phyloP scores from a whole-genome alignment of 176 grass and related monocot genomes.

The Rhynchospora tenuis region DNA sequence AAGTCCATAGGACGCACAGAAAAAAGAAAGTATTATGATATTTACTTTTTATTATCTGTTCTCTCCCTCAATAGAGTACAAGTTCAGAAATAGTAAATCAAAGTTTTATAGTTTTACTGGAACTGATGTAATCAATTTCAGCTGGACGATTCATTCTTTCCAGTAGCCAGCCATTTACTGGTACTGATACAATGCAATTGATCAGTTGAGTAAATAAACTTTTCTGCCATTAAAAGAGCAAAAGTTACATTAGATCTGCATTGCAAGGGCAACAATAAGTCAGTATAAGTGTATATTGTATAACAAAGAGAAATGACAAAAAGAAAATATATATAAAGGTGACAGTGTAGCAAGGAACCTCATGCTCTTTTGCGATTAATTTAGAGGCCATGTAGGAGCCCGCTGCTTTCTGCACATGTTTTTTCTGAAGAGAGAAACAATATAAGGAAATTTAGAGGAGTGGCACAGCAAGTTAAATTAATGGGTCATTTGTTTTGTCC shows the following conservation, averaged over 20 bases:
- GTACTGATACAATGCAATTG: neutral
- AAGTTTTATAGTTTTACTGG: neutral
- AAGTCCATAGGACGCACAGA: neutral
- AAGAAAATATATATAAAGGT: no score
- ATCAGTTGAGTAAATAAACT: no score
- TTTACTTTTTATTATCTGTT: neutral
- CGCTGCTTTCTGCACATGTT: neutral
- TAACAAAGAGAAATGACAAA: no score
- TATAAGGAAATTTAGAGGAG: neutral
- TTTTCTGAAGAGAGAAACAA: neutral
- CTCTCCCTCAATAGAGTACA: neutral
- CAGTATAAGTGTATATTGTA: no score
- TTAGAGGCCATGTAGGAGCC: neutral
- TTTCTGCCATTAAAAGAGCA: no score
- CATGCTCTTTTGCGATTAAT: no score
- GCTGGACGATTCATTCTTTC: neutral
- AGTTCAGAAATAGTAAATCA: neutral
- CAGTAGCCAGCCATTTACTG: neutral
- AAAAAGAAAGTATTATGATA: neutral
- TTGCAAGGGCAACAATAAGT: no score
- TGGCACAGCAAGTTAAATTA: neutral
- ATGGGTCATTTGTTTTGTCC: neutral
- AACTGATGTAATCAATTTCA: neutral
- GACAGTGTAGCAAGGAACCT: no score
- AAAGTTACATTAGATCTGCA: no score